Evolutionary conservation across 1,284 basidiomycete genomes (phyloP).

Genomic region (Pseudozyma thailandica): DNA sequence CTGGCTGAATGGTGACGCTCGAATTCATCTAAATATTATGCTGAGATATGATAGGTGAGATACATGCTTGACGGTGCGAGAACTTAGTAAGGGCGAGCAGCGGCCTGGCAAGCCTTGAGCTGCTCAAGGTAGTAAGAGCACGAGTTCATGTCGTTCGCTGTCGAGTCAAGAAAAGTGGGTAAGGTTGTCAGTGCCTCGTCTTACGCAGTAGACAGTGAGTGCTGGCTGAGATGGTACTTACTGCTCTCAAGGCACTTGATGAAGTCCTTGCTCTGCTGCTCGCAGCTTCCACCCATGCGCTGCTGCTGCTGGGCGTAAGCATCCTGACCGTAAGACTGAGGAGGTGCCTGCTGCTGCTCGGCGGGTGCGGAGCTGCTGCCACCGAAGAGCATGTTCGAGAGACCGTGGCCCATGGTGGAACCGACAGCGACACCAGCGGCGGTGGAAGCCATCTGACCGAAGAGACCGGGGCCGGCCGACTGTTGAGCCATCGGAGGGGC

Average conservation of each 20-base stretch:
- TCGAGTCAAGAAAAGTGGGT: conserved; percentile 24
- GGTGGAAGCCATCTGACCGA: conserved; percentile 80
- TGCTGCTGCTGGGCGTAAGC: conserved; percentile 44
- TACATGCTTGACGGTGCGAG: background rate
- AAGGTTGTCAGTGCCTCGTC: conserved; percentile 2
- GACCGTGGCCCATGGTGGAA: conserved; percentile 82
- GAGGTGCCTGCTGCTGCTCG: conserved; percentile 52
- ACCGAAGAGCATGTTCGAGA: conserved; percentile 86
- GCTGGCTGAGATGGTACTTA: conserved; percentile 10
- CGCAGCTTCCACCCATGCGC: conserved; percentile 69
- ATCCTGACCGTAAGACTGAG: conserved; percentile 44
- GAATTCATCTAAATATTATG: conserved; percentile 20
- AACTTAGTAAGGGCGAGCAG: conserved; percentile 62
- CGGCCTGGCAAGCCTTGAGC: conserved; percentile 68
- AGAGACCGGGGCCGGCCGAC: conserved; percentile 56
- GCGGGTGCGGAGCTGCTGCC: conserved; percentile 69
- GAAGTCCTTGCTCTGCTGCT: conserved; percentile 72
- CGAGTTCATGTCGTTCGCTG: conserved; percentile 71
- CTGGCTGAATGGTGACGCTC: conserved; percentile 28
- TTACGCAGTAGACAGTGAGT: background rate
- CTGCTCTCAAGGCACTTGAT: conserved; percentile 63
- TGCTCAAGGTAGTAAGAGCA: conserved; percentile 73
- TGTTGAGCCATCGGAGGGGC: conserved; percentile 40
- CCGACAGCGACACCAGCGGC: conserved; percentile 86
- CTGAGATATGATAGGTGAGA: background rate